phyloP scores from a whole-genome alignment of 1,139 yeast species.

The Scheffersomyces stambukii region DNA sequence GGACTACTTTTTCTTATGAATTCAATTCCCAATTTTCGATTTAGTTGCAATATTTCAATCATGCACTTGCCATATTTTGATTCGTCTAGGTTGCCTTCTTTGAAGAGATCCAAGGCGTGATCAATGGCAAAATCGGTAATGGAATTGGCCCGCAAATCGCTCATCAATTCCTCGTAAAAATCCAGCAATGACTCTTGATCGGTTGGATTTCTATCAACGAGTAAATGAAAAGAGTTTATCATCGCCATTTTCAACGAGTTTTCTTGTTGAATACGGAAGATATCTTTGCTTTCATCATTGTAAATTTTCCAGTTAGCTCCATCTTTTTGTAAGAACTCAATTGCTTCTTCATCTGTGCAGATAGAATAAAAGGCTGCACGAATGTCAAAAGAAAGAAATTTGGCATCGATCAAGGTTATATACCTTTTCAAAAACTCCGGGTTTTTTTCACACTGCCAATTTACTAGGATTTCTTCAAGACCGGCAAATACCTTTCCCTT shows the following conservation, averaged over 20 bases:
- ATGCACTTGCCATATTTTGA: constrained; percentile 13
- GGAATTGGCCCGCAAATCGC: too few species aligned
- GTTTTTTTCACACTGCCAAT: constrained; percentile 5
- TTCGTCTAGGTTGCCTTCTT: constrained; percentile 6
- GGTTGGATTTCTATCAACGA: too few species aligned
- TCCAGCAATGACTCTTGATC: too few species aligned
- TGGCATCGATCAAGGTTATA: constrained; percentile 6
- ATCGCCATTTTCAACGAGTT: too few species aligned
- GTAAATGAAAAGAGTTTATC: too few species aligned
- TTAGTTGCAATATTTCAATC: constrained; percentile 26
- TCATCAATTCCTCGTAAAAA: too few species aligned
- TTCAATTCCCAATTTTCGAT: constrained; percentile 24
- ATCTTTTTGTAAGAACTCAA: constrained; percentile 6
- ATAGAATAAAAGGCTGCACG: constrained; percentile 4
- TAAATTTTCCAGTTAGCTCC: constrained; percentile 2
- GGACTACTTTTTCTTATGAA: constrained; percentile 28
- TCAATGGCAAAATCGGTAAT: too few species aligned
- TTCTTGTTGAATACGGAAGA: too few species aligned
- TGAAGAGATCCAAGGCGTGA: constrained; percentile 5
- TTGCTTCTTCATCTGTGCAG: constrained; percentile 3
- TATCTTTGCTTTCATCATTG: too few species aligned
- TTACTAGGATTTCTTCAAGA: constrained; percentile 2
- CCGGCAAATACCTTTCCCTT: constrained; percentile 6
- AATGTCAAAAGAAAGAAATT: constrained; percentile 2
- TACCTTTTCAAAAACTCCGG: constrained; percentile 12